Percentiles rank a stretch among this genome's conserved stretches.
Evolutionary conservation across 495 filamentous ascomycete genomes (phyloP).

Genomic region (Talaromyces borbonicus): DNA sequence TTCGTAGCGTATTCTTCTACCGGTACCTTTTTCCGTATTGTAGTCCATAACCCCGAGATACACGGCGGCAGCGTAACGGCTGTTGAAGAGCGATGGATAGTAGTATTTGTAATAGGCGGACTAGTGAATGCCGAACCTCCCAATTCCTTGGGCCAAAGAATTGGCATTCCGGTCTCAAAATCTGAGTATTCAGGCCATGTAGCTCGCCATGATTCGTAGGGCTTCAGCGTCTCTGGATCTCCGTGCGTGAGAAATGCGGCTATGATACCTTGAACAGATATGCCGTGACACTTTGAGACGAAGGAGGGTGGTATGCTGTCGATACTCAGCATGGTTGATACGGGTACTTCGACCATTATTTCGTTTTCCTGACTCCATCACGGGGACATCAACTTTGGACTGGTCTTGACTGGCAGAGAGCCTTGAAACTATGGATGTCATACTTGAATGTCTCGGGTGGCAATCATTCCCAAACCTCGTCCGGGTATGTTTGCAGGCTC

Average conservation of each 20-base stretch:
- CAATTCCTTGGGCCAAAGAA: conserved; percentile 49
- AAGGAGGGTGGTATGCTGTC: conserved; percentile 45
- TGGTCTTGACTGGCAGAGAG: neutral
- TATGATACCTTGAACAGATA: conserved; percentile 57
- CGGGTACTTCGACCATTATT: conserved; percentile 52
- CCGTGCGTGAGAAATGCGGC: conserved; percentile 57
- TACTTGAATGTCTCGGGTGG: conserved; percentile 55
- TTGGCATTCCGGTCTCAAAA: conserved; percentile 53
- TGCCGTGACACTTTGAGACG: conserved; percentile 33
- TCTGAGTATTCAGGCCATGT: conserved; percentile 54
- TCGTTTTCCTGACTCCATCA: conserved; percentile 2
- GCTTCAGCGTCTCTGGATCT: conserved; percentile 18
- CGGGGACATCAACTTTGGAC: neutral
- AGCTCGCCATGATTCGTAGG: conserved; percentile 50
- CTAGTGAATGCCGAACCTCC: conserved; percentile 14
- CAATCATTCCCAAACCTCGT: conserved; percentile 65
- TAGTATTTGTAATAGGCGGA: neutral
- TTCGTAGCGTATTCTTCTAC: conserved; percentile 23
- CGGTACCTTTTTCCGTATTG: conserved; percentile 12
- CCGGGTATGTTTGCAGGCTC: conserved; percentile 49
- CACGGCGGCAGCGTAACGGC: conserved; percentile 30
- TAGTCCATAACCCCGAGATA: conserved; percentile 29
- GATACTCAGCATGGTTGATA: conserved; percentile 49
- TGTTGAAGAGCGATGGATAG: neutral
- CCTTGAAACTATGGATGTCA: conserved; percentile 8